Evolutionary conservation across 2,329 filamentous ascomycete species (phyloP).

Genomic region (Fusarium pseudonygamai): DNA sequence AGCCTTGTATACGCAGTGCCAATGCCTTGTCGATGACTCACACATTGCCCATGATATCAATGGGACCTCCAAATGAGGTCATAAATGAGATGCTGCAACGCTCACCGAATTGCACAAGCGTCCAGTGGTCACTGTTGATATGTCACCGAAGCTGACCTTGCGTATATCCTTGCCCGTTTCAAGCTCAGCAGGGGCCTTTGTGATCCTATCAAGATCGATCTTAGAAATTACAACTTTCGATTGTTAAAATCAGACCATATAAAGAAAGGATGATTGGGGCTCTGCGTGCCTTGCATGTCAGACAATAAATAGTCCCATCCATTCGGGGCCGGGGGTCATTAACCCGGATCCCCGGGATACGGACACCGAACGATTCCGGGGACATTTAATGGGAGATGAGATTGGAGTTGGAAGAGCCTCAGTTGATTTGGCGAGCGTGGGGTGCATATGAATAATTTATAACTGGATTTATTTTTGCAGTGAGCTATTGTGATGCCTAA

Average conservation of each 20-base stretch:
- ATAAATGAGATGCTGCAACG: neutral
- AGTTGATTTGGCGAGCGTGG: conserved; percentile 1
- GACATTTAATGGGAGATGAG: neutral
- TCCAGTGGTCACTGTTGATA: neutral
- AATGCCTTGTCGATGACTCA: neutral
- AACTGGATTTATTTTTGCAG: neutral
- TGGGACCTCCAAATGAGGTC: neutral
- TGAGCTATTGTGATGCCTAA: neutral
- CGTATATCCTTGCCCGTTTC: neutral
- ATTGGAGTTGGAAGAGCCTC: neutral
- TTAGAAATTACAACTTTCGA: conserved; percentile 29
- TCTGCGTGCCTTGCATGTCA: conserved; percentile 33
- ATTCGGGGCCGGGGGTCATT: conserved; percentile 15
- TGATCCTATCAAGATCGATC: neutral
- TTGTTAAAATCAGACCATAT: conserved; percentile 30
- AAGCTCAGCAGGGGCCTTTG: neutral
- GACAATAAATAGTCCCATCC: conserved; percentile 19
- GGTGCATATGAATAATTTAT: neutral
- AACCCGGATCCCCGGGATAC: conserved; percentile 8
- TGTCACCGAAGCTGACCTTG: neutral
- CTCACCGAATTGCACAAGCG: neutral
- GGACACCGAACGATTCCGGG: conserved; percentile 5
- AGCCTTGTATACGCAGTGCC: neutral
- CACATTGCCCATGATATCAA: neutral
- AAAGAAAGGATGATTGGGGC: conserved; percentile 15